Evolutionary conservation across 352 stramenopile genomes (phyloP), one percentile per base, ranked within the genome.

Genomic region (Pythium dissotocum): DNA sequence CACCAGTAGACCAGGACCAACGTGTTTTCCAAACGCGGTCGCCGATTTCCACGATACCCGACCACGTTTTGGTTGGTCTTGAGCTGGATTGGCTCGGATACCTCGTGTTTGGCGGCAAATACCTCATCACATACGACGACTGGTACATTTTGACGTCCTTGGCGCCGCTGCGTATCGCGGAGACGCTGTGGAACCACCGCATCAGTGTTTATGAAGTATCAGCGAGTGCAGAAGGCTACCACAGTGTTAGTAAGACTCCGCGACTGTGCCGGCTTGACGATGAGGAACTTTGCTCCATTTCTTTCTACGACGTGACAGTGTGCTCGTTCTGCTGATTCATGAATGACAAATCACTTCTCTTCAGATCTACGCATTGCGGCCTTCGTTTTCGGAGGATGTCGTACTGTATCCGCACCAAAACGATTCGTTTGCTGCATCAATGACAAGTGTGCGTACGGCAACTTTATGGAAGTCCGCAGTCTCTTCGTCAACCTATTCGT

Each of bases 181-280:
- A 70, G 35, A 55, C 53, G 38, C 38, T 70, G 38, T 74, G 68
- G 68, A 74, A 74, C 55, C 62, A 70, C 21, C 61, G 63, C 16
- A 66, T 74, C 40, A 64, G 18, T 18, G 68, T 71, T 30, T 71
- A 67, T 38, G 61, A 67, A 21, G 51, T 74, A 1, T 16, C 28
- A 7, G 1, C 53, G 13, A 30, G 28, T 32, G 36, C 6, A 2
- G 55, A 42, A 2, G 58, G n/a, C 12, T 46, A 33, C 1, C 62
- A 57, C 38, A 16, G 26, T 1, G 38, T 68, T 10, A 49, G 38
- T 12, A 3, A 26, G 9, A 35, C 13, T 5, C 26, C 58, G 16
- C 61, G 28, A 4, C 13, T 60, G n/a, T 67, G 36, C 30, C 42
- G 61, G 6, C 46, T 67, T 14, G 40, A 69, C 54, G 53, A 69